phyloP scores from a whole-genome alignment of 108 stramenopile genomes.

The Nitzschia palea region DNA sequence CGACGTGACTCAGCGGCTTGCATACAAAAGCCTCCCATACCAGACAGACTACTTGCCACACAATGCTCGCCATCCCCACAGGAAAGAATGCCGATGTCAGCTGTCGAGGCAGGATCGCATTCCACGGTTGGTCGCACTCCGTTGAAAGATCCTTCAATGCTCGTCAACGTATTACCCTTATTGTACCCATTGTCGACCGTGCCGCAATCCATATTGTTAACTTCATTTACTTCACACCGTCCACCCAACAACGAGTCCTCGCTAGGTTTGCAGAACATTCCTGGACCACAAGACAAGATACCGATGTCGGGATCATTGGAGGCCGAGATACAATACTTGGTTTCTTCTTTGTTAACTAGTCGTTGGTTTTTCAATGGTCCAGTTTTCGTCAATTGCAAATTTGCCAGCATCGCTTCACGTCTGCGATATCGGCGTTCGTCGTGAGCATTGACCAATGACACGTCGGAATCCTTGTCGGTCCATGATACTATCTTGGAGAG shows the following conservation, averaged over 20 bases:
- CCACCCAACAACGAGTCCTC: neutral
- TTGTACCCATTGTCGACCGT: neutral
- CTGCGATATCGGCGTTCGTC: no score
- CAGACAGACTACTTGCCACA: neutral
- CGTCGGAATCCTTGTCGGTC: neutral
- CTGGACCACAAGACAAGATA: neutral
- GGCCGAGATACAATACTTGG: neutral
- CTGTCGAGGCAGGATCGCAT: neutral
- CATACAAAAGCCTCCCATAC: neutral
- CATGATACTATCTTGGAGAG: neutral
- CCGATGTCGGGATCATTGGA: conserved; percentile 5
- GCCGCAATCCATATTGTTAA: no score
- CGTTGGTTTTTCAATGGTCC: neutral
- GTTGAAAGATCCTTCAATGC: neutral
- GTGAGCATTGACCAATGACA: no score
- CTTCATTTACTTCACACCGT: neutral
- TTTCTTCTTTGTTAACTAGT: neutral
- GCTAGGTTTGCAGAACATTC: neutral
- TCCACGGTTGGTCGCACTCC: neutral
- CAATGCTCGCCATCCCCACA: neutral
- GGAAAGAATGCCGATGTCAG: conserved; percentile 15
- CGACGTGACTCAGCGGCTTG: neutral
- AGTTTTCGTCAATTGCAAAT: neutral
- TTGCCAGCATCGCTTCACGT: neutral
- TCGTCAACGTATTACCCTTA: neutral